Base-by-base conservation (phyloP, 192 early-diverging fungal species). In the Cladochytrium replicatum region DNA sequence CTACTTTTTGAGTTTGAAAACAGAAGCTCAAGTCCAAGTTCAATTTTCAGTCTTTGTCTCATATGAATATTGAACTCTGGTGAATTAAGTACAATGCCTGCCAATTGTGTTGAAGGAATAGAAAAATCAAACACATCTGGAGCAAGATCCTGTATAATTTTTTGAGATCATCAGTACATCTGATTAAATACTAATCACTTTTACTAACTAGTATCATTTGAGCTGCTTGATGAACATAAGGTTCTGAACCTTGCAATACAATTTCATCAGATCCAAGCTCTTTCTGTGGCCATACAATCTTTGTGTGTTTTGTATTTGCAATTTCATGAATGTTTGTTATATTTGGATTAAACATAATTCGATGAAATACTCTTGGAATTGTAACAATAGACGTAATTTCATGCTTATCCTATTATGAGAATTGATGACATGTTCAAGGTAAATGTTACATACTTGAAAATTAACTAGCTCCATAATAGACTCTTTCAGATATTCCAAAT, bases 221-320 rank as follows among this genome's bases (percentile, higher is more conserved):
- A 23, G 64, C 56, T 8, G 79, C 82, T 24, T 63, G 60, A 13
- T 67, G 56, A 6, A 86, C 67, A 4, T 69, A 54, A 2, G 72
- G 60, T 22, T 84, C 78, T 4, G 78, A 75, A 8, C 86, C 84
- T 13, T 62, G 41, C 2, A 85, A 24, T 2, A 52, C 52, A 0
- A 86, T 66, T 17, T 63, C 63, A 43, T 85, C 81, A 46, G 47
- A 54, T 28, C 81, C 84, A 13, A 61, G 55, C 53, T 86, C 83
- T 29, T 72, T 69, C 25, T 80, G 77, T 2, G 86, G 84, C 63
- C 81, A 84, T 0, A 61, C 51, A 19, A 85, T 57, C 9, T 67
- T 62, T 1, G 80, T 70, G 32, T 74, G 72, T n/a, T 69, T 74
- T 13, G 54, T 63, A 40, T 81, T 64, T 23, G 65, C 57, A 32